A percentile compares a stretch with the other conserved stretches of the same genome.
These are phyloP conservation scores for Groenewaldozyma sp. DNA, from an alignment of 1,139 yeast genomes.

Conservation along the genomic window DNA sequence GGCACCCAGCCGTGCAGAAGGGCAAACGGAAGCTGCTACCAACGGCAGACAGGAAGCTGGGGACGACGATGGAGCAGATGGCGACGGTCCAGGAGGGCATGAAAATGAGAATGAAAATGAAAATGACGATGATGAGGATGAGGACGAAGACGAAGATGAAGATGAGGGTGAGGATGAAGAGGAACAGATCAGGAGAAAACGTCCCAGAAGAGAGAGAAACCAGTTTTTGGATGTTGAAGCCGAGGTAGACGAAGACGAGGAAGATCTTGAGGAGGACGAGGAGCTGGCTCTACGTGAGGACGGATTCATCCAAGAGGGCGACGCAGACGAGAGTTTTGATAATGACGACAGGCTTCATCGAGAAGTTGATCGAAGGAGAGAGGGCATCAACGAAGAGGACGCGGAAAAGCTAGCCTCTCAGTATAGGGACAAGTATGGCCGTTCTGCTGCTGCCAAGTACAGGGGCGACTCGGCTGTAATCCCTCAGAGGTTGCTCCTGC, in stretches of 20 bases:
- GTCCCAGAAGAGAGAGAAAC: conserved; percentile 62
- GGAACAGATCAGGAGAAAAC: conserved; percentile 46
- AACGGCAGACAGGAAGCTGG: conserved; percentile 21
- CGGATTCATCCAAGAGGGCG: conserved; percentile 33
- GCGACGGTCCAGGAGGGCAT: conserved; percentile 24
- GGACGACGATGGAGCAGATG: conserved; percentile 23
- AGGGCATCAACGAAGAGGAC: conserved; percentile 85
- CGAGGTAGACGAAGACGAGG: conserved; percentile 97
- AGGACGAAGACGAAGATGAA: conserved; percentile 23
- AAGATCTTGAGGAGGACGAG: conserved; percentile 88
- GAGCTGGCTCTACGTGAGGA: conserved; percentile 79
- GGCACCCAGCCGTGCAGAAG: conserved; percentile 24
- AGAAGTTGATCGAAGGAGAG: conserved; percentile 84
- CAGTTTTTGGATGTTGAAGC: conserved; percentile 98
- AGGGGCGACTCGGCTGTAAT: conserved; percentile 85
- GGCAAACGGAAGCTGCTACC: conserved; percentile 25
- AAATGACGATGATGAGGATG: conserved; percentile 21
- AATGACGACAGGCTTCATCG: conserved; percentile 71
- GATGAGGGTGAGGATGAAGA: conserved; percentile 24
- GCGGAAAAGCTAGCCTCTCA: conserved; percentile 93
- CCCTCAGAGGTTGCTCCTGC: conserved; percentile 86
- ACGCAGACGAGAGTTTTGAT: conserved; percentile 49
- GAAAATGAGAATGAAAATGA: conserved; percentile 24
- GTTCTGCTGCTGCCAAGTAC: conserved; percentile 71
- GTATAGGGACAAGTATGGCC: conserved; percentile 85